Base-by-base conservation (phyloP, 257 asterid species). In the Eucommia ulmoides region DNA sequence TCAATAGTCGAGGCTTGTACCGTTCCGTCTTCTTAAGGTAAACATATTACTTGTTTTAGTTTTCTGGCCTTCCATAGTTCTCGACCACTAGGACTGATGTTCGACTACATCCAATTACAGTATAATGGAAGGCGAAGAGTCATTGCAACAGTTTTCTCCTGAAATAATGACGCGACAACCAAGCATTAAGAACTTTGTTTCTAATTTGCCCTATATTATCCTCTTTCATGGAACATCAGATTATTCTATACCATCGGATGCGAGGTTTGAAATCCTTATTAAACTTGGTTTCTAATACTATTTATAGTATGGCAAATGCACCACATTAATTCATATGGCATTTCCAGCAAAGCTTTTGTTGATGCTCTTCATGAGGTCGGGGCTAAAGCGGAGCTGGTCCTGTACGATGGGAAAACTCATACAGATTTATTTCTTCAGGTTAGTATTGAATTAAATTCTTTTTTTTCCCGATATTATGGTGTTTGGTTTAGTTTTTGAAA, bases 361-460 rank as follows among this genome's bases (percentile, higher is more conserved):
- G 77, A 70, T 21, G 35, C 81, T 33, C 93, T 91, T 23, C 66
- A 45, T 51, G 60, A 52, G 52, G 66, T 67, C 20, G 97, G 97
- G 57, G 95, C 85, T 61, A 73, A 51, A 62, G 93, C 79, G 22
- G 93, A 79, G 41, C 75, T 76, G 58, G 65, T 87, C 35, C 52
- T 83, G 63, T 91, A 83, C 51, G 64, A 81, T 2, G 99, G 95
- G 53, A 91, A 86, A 74, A 79, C 93, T 47, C 99, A 86, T 67
- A 83, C 95, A 15, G 99, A 91, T 77, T 61, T 91, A 52, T 91
- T 91, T 77, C 79, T 91, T 57, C 99, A 91, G 63, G n/a, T n/a
- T n/a, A n/a, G n/a, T n/a, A n/a, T n/a, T n/a, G n/a, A n/a, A n/a
- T n/a, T n/a, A n/a, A n/a, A n/a, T n/a, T n/a, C n/a, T n/a, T n/a